These are phyloP conservation scores for Fusarium paranaense DNA, from an alignment of 2,329 filamentous ascomycete genomes.

Conservation along the genomic window DNA sequence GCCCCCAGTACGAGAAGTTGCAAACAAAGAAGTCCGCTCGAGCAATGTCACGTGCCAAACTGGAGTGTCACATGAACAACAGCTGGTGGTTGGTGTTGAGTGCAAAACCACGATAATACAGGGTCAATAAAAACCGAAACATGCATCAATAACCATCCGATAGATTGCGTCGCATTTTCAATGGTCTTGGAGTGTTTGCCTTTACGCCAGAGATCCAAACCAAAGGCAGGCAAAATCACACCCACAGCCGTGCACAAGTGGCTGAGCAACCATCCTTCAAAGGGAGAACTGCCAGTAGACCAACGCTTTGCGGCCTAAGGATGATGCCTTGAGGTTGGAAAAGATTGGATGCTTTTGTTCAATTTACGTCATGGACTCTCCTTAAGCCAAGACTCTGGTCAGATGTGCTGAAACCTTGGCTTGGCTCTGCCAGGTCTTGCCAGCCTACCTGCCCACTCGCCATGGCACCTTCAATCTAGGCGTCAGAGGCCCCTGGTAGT, in stretches of 20 bases:
- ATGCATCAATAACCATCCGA: background rate
- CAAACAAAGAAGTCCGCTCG: background rate
- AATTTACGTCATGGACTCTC: background rate
- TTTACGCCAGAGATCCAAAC: background rate
- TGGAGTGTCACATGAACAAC: background rate
- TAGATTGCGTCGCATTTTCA: background rate
- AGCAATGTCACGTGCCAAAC: background rate
- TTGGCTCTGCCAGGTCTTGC: background rate
- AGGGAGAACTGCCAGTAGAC: background rate
- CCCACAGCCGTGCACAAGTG: background rate
- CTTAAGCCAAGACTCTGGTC: background rate
- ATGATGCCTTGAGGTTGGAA: background rate
- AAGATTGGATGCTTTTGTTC: background rate
- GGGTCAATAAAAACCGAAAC: background rate
- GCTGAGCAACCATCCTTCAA: background rate
- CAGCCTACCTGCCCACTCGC: background rate
- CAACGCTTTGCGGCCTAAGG: background rate
- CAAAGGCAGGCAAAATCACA: background rate
- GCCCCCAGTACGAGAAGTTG: background rate
- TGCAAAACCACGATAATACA: background rate
- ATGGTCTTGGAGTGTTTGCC: background rate
- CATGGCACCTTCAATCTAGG: background rate
- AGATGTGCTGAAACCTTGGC: background rate
- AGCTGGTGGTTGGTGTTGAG: background rate
- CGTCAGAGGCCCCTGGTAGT: background rate